Evolutionary conservation across 2,329 filamentous ascomycete species (phyloP), one percentile per base, ranked within the genome.

Genomic region (Cladosporium cucumerinum): DNA sequence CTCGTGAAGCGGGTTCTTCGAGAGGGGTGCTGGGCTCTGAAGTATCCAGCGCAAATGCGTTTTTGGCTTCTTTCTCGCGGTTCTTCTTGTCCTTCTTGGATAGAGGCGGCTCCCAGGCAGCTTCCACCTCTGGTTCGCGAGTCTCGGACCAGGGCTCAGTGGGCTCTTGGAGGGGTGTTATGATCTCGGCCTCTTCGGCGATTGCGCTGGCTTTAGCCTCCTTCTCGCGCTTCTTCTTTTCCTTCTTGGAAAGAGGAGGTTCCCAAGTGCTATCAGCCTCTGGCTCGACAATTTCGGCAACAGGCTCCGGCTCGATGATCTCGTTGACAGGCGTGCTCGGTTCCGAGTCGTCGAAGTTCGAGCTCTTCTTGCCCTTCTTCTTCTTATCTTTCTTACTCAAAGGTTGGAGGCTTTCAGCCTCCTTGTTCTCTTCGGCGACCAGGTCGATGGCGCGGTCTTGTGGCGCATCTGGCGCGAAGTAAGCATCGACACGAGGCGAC

Each of bases 301-400:
- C 39, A 46, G 39, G 39, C n/a, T 46, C 39, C 28, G 61, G 18
- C 46, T 32, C 30, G 55, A 74, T 72, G 66, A 72, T 66, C 66
- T 76, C 73, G n/a, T 55, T 54, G 10, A 55, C 4, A 12, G 60
- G 49, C 18, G 34, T 46, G 18, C 10, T 25, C 1, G 60, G 60
- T 34, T 62, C 60, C 12, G 60, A 55, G 32, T 62, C 60, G 18
- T 62, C 49, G 3, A 62, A 55, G 23, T 74, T 73, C 32, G 32
- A 30, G 18, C 76, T 77, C 72, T 82, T 82, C 36, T 83, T 79
- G 14, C 77, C 74, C 73, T 79, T 82, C 72, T 81, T 79, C 66
- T 84, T 81, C 72, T 62, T 62, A 23, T 62, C 60, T 32, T 62
- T 62, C 60, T 62, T 62, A 49, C 49, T 62, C 10, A 46, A 36